Conservation (phyloP, 2,329 filamentous ascomycete genomes). For the Fusarium avenaceum region DNA sequence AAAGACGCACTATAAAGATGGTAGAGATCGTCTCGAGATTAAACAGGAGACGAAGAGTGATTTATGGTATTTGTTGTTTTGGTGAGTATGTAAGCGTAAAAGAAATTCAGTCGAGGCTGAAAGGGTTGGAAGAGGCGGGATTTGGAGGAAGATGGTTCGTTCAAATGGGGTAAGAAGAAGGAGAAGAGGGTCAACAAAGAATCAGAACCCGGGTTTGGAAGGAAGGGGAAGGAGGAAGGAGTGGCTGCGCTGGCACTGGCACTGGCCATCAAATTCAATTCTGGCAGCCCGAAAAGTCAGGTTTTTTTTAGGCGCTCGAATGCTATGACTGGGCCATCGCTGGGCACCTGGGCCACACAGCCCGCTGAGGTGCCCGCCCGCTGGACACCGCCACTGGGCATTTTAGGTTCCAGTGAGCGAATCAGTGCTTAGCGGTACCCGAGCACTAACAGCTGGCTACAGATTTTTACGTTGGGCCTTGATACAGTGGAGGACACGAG, state of each 20-base stretch:
- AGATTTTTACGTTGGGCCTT: slow-evolving; percentile 36
- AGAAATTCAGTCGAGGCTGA: slow-evolving; percentile 50
- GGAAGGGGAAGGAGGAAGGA: slow-evolving; percentile 38
- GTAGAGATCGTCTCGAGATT: slow-evolving; percentile 39
- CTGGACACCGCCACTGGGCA: slow-evolving; percentile 47
- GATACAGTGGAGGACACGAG: slow-evolving; percentile 40
- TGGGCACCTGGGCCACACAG: slow-evolving; percentile 28
- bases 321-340: slow-evolving; percentile 36
- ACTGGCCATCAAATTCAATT: slow-evolving; percentile 14
- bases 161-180: slow-evolving; percentile 47
- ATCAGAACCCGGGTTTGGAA: slow-evolving; percentile 33
- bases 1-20: slow-evolving; percentile 49
- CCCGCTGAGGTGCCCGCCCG: slow-evolving; percentile 13
- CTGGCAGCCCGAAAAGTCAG: slow-evolving; percentile 53
- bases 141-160: slow-evolving; percentile 49
- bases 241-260: slow-evolving; percentile 41
- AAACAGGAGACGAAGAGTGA: slow-evolving; percentile 29
- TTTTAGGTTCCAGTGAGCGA: slow-evolving; percentile 24
- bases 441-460: slow-evolving; percentile 47
- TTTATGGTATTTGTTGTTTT: slow-evolving; percentile 26
- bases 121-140: slow-evolving; percentile 46
- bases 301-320: slow-evolving; percentile 45
- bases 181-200: slow-evolving; percentile 49
- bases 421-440: slow-evolving; percentile 42
- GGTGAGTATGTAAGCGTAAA: slow-evolving; percentile 35